phyloP scores from a whole-genome alignment of 495 filamentous ascomycete genomes.

The Neurospora sp. region DNA sequence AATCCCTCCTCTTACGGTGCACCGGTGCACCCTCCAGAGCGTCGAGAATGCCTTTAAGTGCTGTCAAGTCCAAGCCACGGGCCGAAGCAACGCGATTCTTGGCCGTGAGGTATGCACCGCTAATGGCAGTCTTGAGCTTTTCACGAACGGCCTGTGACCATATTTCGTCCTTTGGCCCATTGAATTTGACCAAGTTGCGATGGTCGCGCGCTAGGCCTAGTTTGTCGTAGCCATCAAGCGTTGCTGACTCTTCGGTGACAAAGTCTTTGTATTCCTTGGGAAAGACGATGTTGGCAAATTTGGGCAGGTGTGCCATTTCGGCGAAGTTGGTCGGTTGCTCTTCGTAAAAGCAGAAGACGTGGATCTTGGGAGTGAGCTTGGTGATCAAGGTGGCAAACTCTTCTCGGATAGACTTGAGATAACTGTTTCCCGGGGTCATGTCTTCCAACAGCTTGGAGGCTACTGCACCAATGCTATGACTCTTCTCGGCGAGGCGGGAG shows the following conservation, averaged over 20 bases:
- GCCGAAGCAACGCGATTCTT: not conserved
- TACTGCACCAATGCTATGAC: slow-evolving; percentile 7
- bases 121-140: not conserved
- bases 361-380: not conserved
- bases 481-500: slow-evolving; percentile 19
- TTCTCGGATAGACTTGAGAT: not conserved
- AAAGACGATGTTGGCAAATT: not conserved
- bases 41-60: not conserved
- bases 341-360: not conserved
- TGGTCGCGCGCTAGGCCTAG: not conserved
- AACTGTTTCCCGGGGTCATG: slow-evolving; percentile 9
- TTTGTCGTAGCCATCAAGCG: not conserved
- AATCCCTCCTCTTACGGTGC: not conserved
- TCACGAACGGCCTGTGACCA: not conserved
- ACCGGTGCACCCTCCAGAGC: not conserved
- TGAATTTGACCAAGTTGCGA: not conserved
- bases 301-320: not conserved
- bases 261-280: not conserved
- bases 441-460: slow-evolving; percentile 24
- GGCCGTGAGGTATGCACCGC: not conserved
- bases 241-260: not conserved
- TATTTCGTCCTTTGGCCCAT: not conserved
- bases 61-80: not conserved
- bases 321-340: not conserved
- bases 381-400: not conserved